Base-by-base conservation (phyloP, 495 filamentous ascomycete species). In the Tuber aestivum region DNA sequence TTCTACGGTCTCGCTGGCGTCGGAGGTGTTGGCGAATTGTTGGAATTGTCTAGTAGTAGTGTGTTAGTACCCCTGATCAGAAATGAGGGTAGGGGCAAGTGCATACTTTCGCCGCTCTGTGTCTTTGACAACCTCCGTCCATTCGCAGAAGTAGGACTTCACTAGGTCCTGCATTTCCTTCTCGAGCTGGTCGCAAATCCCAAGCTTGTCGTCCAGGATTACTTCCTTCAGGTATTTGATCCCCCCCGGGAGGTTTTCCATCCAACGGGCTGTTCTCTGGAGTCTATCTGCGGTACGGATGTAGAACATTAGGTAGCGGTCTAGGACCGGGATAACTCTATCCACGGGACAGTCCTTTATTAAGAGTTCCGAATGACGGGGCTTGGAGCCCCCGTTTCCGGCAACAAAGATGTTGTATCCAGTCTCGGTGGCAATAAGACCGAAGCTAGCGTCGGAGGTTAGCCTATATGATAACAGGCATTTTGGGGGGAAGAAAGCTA, bases 251-350 rank as follows among this genome's bases (percentile, higher is more conserved):
- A 97, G 87, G 74, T 88, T 89, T 80, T 98, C 95, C 61, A 98
- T 87, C 95, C 95, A 98, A 42, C 95, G 88, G 4, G 95, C 95
- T 40, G 95, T 98, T 68, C 95, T 90, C 83, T 97, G 94, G 2
- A 98, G 90, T 82, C 94, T 96, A 86, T 98, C 95, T 65, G 94
- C 95, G 0, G 95, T 97, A 76, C 94, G 92, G 83, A 98, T 97
- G 85, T 98, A 97, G 87, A 98, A 97, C 86, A 94, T 93, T 18
- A 97, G 86, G 84, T 97, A 98, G 41, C 95, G 90, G 83, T 98
- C 95, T 0, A 98, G 86, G 48, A 97, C 92, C 18, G 93, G 92
- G 37, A 97, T 86, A 38, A 97, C 90, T 81, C 96, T 91, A 72
- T 94, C 91, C 0, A 93, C 89, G 0, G 94, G 90, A 0, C 97